phyloP scores from a whole-genome alignment of 1,284 basidiomycete genomes.

The Cryptococcus sp. region DNA sequence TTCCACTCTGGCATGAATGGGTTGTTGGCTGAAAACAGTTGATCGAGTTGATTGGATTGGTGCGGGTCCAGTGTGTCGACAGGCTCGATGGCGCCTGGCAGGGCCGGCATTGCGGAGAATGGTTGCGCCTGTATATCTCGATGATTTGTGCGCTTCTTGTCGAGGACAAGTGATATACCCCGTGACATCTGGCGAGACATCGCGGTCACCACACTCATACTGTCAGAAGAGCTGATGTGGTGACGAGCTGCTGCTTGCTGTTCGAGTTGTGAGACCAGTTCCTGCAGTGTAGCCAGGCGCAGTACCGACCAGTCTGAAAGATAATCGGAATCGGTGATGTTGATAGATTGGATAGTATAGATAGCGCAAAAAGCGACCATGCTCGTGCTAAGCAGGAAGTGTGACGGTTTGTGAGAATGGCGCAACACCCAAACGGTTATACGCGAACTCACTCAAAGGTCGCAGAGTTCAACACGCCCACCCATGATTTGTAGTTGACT shows the following conservation, averaged over 20 bases:
- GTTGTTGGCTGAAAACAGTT: neutral
- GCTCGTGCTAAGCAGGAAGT: too few relatives aligned
- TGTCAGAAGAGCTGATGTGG: conserved; percentile 2
- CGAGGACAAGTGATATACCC: conserved; percentile 15
- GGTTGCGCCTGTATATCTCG: too few relatives aligned
- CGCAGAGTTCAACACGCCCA: conserved; percentile 23
- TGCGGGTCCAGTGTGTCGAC: neutral
- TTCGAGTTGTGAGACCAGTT: conserved; percentile 20
- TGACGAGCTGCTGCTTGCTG: conserved; percentile 20
- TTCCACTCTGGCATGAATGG: conserved; percentile 4
- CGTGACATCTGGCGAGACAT: conserved; percentile 22
- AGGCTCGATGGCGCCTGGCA: neutral
- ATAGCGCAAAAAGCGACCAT: conserved; percentile 30
- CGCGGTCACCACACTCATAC: conserved; percentile 22
- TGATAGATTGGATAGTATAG: conserved; percentile 27
- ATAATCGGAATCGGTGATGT: conserved; percentile 5
- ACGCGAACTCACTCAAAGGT: conserved; percentile 26
- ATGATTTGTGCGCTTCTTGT: conserved; percentile 7
- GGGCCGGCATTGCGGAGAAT: neutral
- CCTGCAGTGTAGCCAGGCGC: conserved; percentile 21
- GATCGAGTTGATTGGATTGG: neutral
- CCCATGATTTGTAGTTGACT: conserved; percentile 22
- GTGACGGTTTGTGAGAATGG: too few relatives aligned
- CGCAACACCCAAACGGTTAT: too few relatives aligned
- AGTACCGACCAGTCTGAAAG: conserved; percentile 26